A percentile compares a stretch with the other conserved stretches of the same genome.
phyloP scores from a whole-genome alignment of 2,329 filamentous ascomycete genomes.

The Periconia macrospinosa region DNA sequence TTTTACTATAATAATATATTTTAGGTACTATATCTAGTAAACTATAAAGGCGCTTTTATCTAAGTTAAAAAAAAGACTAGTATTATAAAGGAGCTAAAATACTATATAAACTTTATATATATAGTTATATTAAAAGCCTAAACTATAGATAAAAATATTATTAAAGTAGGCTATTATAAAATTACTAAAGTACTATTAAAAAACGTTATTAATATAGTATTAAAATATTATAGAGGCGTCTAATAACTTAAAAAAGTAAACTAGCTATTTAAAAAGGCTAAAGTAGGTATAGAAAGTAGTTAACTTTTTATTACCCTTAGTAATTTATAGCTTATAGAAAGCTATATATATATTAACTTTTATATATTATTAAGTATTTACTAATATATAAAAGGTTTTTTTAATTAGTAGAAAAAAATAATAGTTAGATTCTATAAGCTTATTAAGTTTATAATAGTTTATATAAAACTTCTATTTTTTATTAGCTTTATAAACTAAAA shows the following conservation, averaged over 20 bases:
- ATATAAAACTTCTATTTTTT: background rate
- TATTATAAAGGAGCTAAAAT: background rate
- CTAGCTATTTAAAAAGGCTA: background rate
- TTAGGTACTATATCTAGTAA: conserved; percentile 8
- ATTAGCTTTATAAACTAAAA: background rate
- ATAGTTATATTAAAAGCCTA: background rate
- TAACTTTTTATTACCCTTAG: background rate
- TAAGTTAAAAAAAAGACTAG: conserved; percentile 3
- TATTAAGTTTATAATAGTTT: background rate
- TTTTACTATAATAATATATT: conserved; percentile 8
- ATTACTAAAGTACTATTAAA: background rate
- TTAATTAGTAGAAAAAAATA: background rate
- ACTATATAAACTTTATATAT: background rate
- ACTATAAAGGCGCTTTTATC: conserved; percentile 6
- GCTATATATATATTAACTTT: background rate
- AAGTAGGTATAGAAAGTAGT: background rate
- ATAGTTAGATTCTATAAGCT: background rate
- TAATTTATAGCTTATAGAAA: background rate
- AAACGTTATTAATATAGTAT: background rate
- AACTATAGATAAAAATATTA: background rate
- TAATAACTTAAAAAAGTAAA: background rate
- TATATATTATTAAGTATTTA: background rate
- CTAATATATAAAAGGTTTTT: background rate
- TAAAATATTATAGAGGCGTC: background rate
- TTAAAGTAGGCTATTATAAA: background rate